A percentile compares a stretch with the other conserved stretches of the same genome.
These are phyloP conservation scores for Microdochium trichocladiopsis DNA, from an alignment of 2,329 filamentous ascomycete genomes.

Conservation along the genomic window DNA sequence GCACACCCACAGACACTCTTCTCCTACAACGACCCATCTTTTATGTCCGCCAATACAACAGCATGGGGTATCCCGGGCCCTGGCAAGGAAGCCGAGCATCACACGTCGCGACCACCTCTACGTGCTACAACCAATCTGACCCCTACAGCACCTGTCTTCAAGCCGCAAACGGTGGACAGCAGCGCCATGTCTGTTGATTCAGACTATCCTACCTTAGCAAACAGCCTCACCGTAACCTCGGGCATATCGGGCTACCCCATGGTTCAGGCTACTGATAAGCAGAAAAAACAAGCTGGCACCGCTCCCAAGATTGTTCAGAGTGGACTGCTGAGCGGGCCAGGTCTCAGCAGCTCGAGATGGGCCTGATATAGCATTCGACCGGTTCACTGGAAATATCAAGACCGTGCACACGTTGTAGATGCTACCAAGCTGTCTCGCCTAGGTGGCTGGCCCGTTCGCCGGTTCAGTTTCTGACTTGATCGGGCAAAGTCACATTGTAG, in stretches of 20 bases:
- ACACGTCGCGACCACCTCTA: background rate
- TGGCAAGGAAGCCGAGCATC: background rate
- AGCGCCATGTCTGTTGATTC: background rate
- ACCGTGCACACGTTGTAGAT: background rate
- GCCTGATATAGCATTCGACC: background rate
- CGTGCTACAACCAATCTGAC: background rate
- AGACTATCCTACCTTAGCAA: background rate
- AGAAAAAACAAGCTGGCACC: background rate
- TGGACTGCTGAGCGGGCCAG: slow-evolving; percentile 5
- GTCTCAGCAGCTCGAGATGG: slow-evolving; percentile 10
- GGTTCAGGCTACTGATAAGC: no score
- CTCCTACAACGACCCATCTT: background rate
- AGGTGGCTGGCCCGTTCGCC: no score
- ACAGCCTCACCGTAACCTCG: background rate
- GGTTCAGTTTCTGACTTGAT: no score
- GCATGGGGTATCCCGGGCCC: background rate
- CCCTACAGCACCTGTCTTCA: background rate
- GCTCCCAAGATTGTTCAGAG: slow-evolving; percentile 3
- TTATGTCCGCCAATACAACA: background rate
- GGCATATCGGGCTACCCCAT: no score
- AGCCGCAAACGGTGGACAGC: background rate
- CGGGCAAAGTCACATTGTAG: no score
- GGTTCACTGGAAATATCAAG: background rate
- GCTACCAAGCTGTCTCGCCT: no score
- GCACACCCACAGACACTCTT: background rate